Conservation (phyloP, 1,284 basidiomycete genomes). For the Leccinum subrobustum region DNA sequence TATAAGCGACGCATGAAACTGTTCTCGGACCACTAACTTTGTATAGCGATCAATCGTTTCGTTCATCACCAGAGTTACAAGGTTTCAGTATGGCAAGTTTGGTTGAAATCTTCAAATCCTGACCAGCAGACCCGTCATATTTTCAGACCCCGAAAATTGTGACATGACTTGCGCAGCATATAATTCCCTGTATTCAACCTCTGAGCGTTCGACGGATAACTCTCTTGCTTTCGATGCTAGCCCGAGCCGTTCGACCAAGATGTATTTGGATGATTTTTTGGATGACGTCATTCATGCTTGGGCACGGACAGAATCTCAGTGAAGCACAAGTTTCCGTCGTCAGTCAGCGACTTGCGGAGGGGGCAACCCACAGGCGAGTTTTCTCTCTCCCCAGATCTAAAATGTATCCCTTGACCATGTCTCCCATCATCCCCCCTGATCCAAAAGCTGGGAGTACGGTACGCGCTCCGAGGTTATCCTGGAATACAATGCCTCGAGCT, state of each 20-base stretch:
- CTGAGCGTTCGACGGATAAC: neutral
- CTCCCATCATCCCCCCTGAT: neutral
- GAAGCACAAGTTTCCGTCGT: constrained; percentile 24
- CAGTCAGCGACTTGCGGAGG: constrained; percentile 28
- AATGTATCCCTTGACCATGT: neutral
- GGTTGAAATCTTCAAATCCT: neutral
- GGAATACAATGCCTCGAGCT: constrained; percentile 50
- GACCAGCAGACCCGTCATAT: neutral
- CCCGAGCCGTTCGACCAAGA: neutral
- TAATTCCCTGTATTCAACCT: neutral
- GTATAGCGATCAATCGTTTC: neutral
- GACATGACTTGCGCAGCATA: neutral
- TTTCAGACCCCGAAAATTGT: neutral
- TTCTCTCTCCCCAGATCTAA: neutral
- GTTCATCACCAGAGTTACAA: neutral
- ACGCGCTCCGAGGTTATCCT: constrained; percentile 58
- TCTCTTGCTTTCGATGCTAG: constrained; percentile 1
- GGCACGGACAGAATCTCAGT: constrained; percentile 26
- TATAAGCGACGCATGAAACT: neutral
- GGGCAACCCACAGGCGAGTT: constrained; percentile 31
- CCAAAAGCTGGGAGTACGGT: constrained; percentile 64
- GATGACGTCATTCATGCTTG: constrained; percentile 14
- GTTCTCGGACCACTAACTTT: neutral
- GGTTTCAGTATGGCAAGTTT: neutral
- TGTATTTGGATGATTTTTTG: constrained; percentile 1